A percentile compares a stretch with the other conserved stretches of the same genome.
phyloP scores from a whole-genome alignment of 2,329 filamentous ascomycete genomes.

The Beauveria sp. region DNA sequence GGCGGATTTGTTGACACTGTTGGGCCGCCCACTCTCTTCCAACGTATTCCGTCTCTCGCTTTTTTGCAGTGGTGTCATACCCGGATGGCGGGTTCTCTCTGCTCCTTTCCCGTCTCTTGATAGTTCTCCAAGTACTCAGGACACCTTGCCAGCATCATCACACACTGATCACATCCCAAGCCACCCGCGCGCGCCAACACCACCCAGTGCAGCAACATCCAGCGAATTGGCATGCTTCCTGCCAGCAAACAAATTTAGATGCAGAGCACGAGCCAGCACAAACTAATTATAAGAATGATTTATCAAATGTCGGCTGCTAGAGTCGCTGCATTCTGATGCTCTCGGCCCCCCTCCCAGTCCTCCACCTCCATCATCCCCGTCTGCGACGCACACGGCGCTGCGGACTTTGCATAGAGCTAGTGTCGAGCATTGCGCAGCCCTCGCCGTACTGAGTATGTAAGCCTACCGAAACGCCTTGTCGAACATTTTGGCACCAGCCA shows the following conservation, averaged over 20 bases:
- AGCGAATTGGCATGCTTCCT: neutral
- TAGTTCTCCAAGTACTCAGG: no score
- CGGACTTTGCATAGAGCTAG: slow-evolving; percentile 10
- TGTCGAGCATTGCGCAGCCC: slow-evolving; percentile 16
- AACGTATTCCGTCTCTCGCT: neutral
- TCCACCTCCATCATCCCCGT: neutral
- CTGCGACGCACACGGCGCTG: neutral
- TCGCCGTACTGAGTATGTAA: slow-evolving; percentile 15
- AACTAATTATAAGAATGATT: no score
- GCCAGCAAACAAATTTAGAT: neutral
- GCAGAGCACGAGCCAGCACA: neutral
- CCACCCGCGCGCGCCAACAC: no score
- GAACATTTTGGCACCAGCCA: slow-evolving; percentile 6
- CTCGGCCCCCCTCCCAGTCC: neutral
- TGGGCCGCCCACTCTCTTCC: neutral
- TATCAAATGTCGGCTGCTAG: no score
- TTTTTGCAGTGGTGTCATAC: no score
- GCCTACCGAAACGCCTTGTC: slow-evolving; percentile 27
- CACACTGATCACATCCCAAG: neutral
- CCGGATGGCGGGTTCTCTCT: no score
- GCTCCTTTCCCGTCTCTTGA: no score
- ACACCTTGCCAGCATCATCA: no score
- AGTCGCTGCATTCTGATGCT: no score
- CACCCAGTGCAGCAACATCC: neutral
- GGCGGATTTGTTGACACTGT: slow-evolving; percentile 1